A percentile compares a stretch with the other conserved stretches of the same genome.
Conservation (phyloP, 345 rosid species). For the Acer yangbiense region DNA sequence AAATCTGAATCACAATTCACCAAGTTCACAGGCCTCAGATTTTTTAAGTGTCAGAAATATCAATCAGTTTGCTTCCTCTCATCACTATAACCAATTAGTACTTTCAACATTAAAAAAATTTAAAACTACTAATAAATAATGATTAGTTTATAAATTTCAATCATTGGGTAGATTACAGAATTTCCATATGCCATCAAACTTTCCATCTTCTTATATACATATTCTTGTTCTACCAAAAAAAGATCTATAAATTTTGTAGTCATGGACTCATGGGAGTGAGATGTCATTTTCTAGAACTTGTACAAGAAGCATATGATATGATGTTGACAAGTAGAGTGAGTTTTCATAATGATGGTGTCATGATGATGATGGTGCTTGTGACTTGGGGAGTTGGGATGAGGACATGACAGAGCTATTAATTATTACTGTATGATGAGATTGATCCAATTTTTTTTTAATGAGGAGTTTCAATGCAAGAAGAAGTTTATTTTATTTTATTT, state of each 20-base stretch:
- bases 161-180: no score
- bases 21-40: background rate
- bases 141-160: no score
- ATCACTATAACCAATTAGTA: background rate
- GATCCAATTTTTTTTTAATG: no score
- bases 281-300: background rate
- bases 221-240: no score
- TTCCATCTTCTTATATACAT: no score
- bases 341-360: background rate
- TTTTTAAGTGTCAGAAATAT: background rate
- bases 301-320: background rate
- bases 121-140: no score
- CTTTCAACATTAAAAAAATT: background rate
- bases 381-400: background rate
- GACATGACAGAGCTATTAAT: conserved; percentile 5
- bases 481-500: no score
- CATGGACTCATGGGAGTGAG: background rate
- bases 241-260: background rate
- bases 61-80: background rate
- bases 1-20: no score
- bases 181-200: no score
- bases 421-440: background rate
- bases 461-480: no score
- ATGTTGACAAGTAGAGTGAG: background rate
- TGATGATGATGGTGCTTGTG: background rate